Conservation (phyloP, 495 filamentous ascomycete genomes). For the Staphylotrichum tortipilum region DNA sequence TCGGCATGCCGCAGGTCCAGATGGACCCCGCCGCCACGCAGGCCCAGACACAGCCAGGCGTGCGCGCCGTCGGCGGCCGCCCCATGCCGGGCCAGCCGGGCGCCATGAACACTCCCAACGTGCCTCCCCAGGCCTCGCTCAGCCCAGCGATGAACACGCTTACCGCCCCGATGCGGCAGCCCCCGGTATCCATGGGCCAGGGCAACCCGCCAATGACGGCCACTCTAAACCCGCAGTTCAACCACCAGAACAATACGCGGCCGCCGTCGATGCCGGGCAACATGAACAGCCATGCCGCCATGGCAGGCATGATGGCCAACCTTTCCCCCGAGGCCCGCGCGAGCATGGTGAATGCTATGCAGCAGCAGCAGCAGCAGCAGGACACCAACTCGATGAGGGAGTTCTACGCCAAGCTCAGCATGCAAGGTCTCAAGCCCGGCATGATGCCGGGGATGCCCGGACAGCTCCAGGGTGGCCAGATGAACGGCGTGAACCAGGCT, state of each 20-base stretch:
- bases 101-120: conserved; percentile 15
- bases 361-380: too few species aligned
- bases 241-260: conserved; percentile 26
- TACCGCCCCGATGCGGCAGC: conserved; percentile 40
- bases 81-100: conserved; percentile 43
- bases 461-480: conserved; percentile 10
- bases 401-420: conserved; percentile 26
- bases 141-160: conserved; percentile 44
- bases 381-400: not conserved
- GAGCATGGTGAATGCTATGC: conserved; percentile 16
- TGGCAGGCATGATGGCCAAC: conserved; percentile 20
- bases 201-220: conserved; percentile 25
- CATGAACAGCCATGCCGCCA: conserved; percentile 14
- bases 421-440: conserved; percentile 11
- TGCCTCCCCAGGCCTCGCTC: conserved; percentile 35
- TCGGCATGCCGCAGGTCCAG: conserved; percentile 33
- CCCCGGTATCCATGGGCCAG: conserved; percentile 36
- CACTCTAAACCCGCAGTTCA: conserved; percentile 25
- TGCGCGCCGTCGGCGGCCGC: conserved; percentile 11
- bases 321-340: conserved; percentile 27
- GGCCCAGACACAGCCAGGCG: conserved; percentile 20
- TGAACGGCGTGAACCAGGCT: conserved; percentile 16
- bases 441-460: conserved; percentile 18
- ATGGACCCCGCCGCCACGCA: conserved; percentile 32
- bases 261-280: conserved; percentile 14